Evolutionary conservation across 2,329 filamentous ascomycete species (phyloP), one percentile per base, ranked within the genome.

Genomic region (Talaromyces piceae): DNA sequence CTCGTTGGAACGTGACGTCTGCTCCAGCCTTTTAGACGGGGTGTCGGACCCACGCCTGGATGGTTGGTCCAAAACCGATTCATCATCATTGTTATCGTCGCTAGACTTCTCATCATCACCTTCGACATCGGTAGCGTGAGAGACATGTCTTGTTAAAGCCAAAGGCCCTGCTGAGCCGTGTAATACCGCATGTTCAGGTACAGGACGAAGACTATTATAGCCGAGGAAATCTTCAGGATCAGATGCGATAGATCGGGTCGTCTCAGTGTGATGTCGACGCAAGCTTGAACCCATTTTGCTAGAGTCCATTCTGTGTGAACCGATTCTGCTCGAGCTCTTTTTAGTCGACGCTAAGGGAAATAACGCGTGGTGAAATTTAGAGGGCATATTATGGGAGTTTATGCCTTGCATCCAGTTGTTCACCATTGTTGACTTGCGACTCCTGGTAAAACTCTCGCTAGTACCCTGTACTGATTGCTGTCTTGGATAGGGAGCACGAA

Each of bases 61-160:
- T 8, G 51, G 49, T 16, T 59, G 61, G n/a, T 57, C 61, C 9
- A 61, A 59, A 8, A 49, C 52, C 11, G 57, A 67, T 25, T 65
- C 70, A n/a, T 77, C 73, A 26, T 77, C 74, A 27, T 83, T 82
- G 51, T 91, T 86, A 51, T 89, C 87, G 51, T 90, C 87, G 3
- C 87, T 91, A 11, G 87, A 79, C n/a, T 91, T 74, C 66, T 96
- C 91, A 60, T 95, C 91, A 61, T 96, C 91, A 0, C 89, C 88
- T 63, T 95, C 89, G 5, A 84, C 88, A 61, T 93, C 88, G 0
- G 87, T 90, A 52, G 90, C 83, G 61, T 72, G 77, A 41, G 77
- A 71, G 37, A 74, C 56, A 53, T 77, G 66, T 52, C 74, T 64
- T 43, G 65, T 68, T 47, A 63, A 67, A n/a, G 66, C 68, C 47